These are phyloP conservation scores for Dioscorea dumetorum DNA, from an alignment of 106 monocot species.

Conservation along the genomic window DNA sequence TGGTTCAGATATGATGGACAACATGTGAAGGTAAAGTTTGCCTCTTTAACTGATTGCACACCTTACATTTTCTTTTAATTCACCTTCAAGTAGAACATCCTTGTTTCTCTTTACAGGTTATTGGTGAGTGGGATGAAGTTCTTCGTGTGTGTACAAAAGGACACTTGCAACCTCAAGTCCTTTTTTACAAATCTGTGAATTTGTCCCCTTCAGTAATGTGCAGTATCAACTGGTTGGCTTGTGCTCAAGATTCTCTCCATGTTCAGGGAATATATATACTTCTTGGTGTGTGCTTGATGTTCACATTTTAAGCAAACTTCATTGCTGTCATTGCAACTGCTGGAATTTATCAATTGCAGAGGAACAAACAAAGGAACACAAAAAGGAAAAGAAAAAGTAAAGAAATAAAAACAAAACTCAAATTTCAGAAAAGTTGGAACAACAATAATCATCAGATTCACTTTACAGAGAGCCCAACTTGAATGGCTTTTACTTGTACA, in stretches of 20 bases:
- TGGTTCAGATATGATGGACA: constrained; percentile 18
- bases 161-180: constrained; percentile 15
- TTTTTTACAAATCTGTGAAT: constrained; percentile 7
- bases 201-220: not conserved
- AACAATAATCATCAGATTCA: not conserved
- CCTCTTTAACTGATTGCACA: not conserved
- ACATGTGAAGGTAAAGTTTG: constrained; percentile 5
- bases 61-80: not conserved
- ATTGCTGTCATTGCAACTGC: not conserved
- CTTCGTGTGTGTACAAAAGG: constrained; percentile 6
- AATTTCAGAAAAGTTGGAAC: not conserved
- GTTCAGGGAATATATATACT: too few relatives aligned
- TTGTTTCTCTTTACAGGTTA: not conserved
- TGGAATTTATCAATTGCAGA: not conserved
- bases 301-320: not conserved
- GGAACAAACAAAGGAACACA: not conserved
- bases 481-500: not conserved
- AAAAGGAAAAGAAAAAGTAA: too few relatives aligned
- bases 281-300: not conserved
- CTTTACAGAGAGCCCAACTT: not conserved
- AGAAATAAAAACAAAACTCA: too few relatives aligned
- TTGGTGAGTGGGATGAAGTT: constrained; percentile 11
- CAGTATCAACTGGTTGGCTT: not conserved
- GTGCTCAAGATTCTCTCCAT: not conserved
- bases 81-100: not conserved